Conservation (phyloP, 2,329 filamentous ascomycete species). For the Teratosphaeria viscida region DNA sequence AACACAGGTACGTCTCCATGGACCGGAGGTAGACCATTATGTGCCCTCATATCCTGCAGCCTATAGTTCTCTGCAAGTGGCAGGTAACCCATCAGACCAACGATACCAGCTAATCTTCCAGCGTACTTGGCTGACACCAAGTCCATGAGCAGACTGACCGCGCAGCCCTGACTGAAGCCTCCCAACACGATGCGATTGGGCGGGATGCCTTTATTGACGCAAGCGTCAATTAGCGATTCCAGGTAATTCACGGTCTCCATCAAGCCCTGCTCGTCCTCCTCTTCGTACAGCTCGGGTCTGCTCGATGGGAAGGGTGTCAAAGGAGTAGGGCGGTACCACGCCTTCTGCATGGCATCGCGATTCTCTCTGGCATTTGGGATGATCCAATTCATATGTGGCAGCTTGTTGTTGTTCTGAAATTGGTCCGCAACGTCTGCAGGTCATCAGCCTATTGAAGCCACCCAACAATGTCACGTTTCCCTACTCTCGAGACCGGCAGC, state of each 20-base stretch:
- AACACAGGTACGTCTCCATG: conserved; percentile 34
- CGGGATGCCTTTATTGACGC: conserved; percentile 31
- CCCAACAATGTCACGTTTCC: neutral
- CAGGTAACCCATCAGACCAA: conserved; percentile 39
- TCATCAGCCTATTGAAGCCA: neutral
- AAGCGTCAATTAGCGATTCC: conserved; percentile 32
- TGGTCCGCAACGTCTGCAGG: conserved; percentile 19
- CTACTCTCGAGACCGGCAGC: conserved; percentile 34
- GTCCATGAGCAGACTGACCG: conserved; percentile 34
- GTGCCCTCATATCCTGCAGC: conserved; percentile 29
- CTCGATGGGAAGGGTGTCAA: conserved; percentile 21
- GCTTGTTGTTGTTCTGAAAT: conserved; percentile 39
- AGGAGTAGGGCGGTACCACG: conserved; percentile 26
- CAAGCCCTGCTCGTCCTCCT: conserved; percentile 38
- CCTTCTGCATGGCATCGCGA: conserved; percentile 35
- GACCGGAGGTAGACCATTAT: conserved; percentile 25
- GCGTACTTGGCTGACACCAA: conserved; percentile 30
- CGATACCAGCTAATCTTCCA: conserved; percentile 32
- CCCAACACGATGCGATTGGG: conserved; percentile 35
- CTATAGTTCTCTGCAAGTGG: conserved; percentile 22
- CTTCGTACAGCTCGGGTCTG: conserved; percentile 34
- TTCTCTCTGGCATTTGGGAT: conserved; percentile 41
- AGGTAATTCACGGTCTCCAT: conserved; percentile 31
- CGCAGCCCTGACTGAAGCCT: conserved; percentile 41
- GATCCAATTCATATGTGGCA: conserved; percentile 40